Evolutionary conservation across 352 stramenopile genomes (phyloP), one percentile per base, ranked within the genome.

Genomic region (Albugo laibachii): DNA sequence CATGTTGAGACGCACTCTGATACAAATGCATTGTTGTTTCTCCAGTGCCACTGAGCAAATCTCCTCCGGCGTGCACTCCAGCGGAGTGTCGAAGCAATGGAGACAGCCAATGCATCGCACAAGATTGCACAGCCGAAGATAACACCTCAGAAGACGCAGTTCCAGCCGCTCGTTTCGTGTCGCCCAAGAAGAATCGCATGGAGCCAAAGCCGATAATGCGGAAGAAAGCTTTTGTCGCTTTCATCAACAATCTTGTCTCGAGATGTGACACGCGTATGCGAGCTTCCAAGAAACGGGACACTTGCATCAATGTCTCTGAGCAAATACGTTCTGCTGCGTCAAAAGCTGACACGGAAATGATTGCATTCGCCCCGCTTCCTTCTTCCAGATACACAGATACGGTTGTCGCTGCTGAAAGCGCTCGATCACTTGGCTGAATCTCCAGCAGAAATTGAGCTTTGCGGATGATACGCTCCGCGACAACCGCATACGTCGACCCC

Each of bases 361-460:
- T 56, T 40, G 45, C 55, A 48, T 56, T 62, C 42, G 34, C 68
- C 12, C 37, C 41, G 11, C 36, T 46, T 5, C 37, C 41, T 11
- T 77, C 66, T 14, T 55, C 44, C 12, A 64, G 72, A 34, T 86
- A 20, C 10, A 72, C 62, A 38, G 67, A 66, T 13, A 86, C 73
- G 36, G 73, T 71, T 10, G 77, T 61, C 13, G 76, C 75, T 27
- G 77, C 77, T 21, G 72, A 71, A 18, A 84, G 43, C 12, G 73
- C 69, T 46, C 79, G 80, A 2, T 65, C 53, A 41, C 71, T 87
- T 12, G 79, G 80, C 48, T 89, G 70, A 36, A 93, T 75, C 13
- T 66, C 63, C 1, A 93, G 59, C 44, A 93, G 53, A 49, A 93
- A 93, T 18, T 86, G 65, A 2, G 79, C 80, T 47, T 89, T 92